Evolutionary conservation across 2,329 filamentous ascomycete genomes (phyloP).

Genomic region (Fusarium coffeatum): DNA sequence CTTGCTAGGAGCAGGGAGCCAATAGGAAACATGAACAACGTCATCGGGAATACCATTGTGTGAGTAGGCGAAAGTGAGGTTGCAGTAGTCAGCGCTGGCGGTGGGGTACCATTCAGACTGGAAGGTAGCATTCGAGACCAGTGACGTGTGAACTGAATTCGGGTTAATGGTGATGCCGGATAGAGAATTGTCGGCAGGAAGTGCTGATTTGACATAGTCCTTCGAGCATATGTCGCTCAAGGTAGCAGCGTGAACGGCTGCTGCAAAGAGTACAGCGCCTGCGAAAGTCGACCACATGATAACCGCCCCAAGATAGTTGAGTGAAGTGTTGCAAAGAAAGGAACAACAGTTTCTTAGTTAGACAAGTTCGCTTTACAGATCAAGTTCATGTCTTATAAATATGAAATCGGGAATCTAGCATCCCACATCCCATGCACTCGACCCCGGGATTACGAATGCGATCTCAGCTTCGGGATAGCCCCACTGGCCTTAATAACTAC

Average conservation of each 20-base stretch:
- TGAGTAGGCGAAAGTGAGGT: constrained; percentile 52
- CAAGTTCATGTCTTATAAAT: neutral
- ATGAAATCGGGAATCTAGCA: neutral
- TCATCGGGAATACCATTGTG: constrained; percentile 49
- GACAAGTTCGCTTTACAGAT: neutral
- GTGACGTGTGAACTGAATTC: neutral
- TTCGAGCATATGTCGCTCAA: constrained; percentile 13
- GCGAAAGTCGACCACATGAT: neutral
- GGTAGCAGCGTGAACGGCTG: neutral
- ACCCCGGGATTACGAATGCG: neutral
- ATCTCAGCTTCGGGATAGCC: neutral
- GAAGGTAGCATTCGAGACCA: constrained; percentile 6
- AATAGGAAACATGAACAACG: constrained; percentile 50
- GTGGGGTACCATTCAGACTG: constrained; percentile 15
- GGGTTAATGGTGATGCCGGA: neutral
- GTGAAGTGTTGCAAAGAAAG: neutral
- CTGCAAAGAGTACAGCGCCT: neutral
- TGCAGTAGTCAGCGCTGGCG: constrained; percentile 47
- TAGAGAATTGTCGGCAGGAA: neutral
- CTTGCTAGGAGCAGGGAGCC: constrained; percentile 50
- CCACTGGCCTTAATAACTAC: neutral
- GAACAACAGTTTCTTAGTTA: neutral
- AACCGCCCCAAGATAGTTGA: neutral
- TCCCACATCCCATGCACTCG: neutral
- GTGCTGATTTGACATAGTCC: neutral